A percentile compares a stretch with the other conserved stretches of the same genome.
Evolutionary conservation across 208 protist species (phyloP).

Genomic region (Leishmania tropica): DNA sequence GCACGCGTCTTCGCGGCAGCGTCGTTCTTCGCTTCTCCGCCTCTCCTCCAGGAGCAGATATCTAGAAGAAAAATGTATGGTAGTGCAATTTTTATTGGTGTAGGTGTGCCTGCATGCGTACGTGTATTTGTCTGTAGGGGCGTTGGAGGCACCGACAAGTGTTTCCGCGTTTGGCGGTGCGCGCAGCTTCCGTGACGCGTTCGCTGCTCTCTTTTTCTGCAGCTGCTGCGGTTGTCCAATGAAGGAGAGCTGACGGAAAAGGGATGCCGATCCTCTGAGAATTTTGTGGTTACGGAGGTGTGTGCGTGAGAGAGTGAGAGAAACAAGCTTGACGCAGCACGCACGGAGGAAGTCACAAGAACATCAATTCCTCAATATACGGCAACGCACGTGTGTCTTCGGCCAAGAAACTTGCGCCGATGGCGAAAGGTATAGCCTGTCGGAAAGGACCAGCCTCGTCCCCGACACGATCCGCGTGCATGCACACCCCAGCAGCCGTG

Average conservation of each 20-base stretch:
- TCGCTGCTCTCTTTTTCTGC: not conserved
- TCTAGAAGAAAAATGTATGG: not conserved
- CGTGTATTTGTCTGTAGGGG: not conserved
- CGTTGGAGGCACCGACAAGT: not conserved
- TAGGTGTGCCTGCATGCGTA: not conserved
- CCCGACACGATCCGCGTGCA: not conserved
- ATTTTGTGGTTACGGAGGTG: not conserved
- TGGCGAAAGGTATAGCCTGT: too few species aligned
- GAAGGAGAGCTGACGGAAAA: not conserved
- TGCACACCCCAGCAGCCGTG: not conserved
- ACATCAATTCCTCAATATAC: not conserved
- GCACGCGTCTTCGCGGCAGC: not conserved
- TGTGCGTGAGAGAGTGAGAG: not conserved
- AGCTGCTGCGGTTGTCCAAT: not conserved
- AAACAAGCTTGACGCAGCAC: not conserved
- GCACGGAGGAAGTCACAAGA: not conserved
- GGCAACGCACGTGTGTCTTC: not conserved
- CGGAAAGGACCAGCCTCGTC: not conserved
- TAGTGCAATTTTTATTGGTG: not conserved
- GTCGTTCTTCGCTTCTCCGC: not conserved
- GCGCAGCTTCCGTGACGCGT: not conserved
- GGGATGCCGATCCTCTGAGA: not conserved
- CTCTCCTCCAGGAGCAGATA: not conserved
- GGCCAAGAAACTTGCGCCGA: not conserved
- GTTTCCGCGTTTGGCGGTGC: not conserved